Evolutionary conservation across 148 eudicot genomes (phyloP), one percentile per base, ranked within the genome.

Genomic region (Arctostaphylos glauca): DNA sequence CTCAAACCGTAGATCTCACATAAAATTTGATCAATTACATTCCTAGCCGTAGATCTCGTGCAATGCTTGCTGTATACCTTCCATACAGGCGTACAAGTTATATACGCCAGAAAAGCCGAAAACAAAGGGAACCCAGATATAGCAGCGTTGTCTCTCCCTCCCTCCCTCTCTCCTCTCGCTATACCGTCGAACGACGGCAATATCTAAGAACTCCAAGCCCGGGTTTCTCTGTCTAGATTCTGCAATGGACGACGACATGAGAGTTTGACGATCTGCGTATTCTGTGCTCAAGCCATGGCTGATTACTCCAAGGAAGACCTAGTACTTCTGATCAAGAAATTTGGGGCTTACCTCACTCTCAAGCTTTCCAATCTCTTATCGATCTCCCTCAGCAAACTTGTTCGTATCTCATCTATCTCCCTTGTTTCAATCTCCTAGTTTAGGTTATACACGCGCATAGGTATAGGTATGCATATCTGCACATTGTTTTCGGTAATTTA

Each of bases 241-340:
- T 46, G 50, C 76, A 43, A 44, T 43, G 50, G 76, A 16, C 47
- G 76, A 16, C 47, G 76, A 18, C 76, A 72, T 46, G 52, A 72
- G 10, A 19, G 13, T 44, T 72, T 72, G 76, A 72, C 50, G 76
- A 44, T 72, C 48, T 72, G 0, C 23, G 14, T 70, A 23, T 52
- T 41, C 5, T 23, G 56, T 1, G 77, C 46, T 48, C 80, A 16
- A 66, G 85, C 80, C 75, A 93, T 92, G 96, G 93, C 91, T 46
- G 92, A 93, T 74, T 52, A 85, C 78, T 88, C 94, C 31, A 94
- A 89, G 89, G 91, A 91, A 31, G 92, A 91, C 59, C 81, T 94
- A 46, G 50, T 90, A 21, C 93, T 90, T 87, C 88, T 92, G 49
- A 82, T 94, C 85, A 94, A 88, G 90, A 91, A 91, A 72, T 54